Conservation (phyloP, 2,329 filamentous ascomycete genomes). For the Sclerotinia sclerotiorum region DNA sequence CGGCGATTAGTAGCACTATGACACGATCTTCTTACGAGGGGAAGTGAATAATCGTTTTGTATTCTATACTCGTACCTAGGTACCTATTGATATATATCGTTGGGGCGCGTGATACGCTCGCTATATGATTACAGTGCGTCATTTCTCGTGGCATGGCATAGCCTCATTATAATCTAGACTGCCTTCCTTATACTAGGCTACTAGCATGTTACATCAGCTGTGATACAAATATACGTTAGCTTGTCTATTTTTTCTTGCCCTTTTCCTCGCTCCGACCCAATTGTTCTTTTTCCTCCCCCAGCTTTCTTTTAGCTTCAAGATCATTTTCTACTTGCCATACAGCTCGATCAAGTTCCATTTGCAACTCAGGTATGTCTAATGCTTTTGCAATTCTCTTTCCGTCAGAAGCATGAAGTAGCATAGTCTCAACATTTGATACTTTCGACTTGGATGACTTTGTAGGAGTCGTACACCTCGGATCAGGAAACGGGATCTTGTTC, state of each 20-base stretch:
- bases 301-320: slow-evolving; percentile 35
- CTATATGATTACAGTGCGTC: slow-evolving; percentile 15
- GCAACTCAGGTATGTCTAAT: slow-evolving; percentile 67
- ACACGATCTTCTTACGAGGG: neutral
- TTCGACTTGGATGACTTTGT: slow-evolving; percentile 22
- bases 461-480: neutral
- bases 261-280: slow-evolving; percentile 28
- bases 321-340: slow-evolving; percentile 67
- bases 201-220: neutral
- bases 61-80: neutral
- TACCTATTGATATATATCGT: slow-evolving; percentile 3
- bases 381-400: slow-evolving; percentile 59
- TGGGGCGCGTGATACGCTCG: slow-evolving; percentile 5
- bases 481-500: slow-evolving; percentile 30
- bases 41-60: slow-evolving; percentile 7
- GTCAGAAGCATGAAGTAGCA: slow-evolving; percentile 52
- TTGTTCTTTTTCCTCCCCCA: slow-evolving; percentile 32
- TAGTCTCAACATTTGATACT: slow-evolving; percentile 39
- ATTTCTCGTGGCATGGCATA: slow-evolving; percentile 2
- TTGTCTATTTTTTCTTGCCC: slow-evolving; percentile 29
- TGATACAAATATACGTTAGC: slow-evolving; percentile 2
- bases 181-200: neutral
- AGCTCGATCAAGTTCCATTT: slow-evolving; percentile 71
- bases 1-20: neutral
- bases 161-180: slow-evolving; percentile 10